These are phyloP conservation scores for Pseudonitzschia delicatissima DNA, from an alignment of 108 stramenopile species.

Conservation along the genomic window DNA sequence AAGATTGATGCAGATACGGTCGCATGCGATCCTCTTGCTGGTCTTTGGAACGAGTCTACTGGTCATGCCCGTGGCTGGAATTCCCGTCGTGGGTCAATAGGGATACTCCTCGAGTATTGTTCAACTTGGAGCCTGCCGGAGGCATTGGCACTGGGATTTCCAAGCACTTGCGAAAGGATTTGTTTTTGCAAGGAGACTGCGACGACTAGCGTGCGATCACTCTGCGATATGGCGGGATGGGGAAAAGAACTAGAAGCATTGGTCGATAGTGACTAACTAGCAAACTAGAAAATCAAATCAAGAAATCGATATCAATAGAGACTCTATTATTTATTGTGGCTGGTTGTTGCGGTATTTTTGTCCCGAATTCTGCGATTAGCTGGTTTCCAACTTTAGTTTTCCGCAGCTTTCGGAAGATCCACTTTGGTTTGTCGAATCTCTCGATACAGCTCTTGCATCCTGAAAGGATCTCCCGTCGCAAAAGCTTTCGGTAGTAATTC, in stretches of 20 bases:
- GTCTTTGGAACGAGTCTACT: conserved; percentile 84
- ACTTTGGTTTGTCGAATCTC: background rate
- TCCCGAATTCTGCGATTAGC: too few species aligned
- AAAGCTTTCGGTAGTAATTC: background rate
- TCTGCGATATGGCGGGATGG: conserved; percentile 63
- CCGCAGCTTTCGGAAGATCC: too few species aligned
- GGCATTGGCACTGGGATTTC: conserved; percentile 4
- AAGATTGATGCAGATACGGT: conserved; percentile 42
- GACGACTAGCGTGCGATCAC: conserved; percentile 59
- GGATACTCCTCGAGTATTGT: conserved; percentile 41
- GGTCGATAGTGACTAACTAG: background rate
- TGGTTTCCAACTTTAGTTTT: too few species aligned
- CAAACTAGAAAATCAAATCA: too few species aligned
- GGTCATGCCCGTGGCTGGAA: conserved; percentile 81
- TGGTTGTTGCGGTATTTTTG: too few species aligned
- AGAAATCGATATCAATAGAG: too few species aligned
- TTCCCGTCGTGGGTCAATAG: conserved; percentile 53
- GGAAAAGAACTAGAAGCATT: conserved; percentile 42
- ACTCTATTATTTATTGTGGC: too few species aligned
- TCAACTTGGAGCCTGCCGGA: conserved; percentile 65
- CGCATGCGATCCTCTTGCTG: conserved; percentile 61
- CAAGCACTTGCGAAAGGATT: conserved; percentile 48
- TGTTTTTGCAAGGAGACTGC: conserved; percentile 70
- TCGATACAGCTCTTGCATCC: background rate
- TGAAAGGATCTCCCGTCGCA: background rate